Percentiles rank a stretch among this genome's conserved stretches.
Conservation (phyloP, 75 land plant species). For the Sequoia sempervirens region DNA sequence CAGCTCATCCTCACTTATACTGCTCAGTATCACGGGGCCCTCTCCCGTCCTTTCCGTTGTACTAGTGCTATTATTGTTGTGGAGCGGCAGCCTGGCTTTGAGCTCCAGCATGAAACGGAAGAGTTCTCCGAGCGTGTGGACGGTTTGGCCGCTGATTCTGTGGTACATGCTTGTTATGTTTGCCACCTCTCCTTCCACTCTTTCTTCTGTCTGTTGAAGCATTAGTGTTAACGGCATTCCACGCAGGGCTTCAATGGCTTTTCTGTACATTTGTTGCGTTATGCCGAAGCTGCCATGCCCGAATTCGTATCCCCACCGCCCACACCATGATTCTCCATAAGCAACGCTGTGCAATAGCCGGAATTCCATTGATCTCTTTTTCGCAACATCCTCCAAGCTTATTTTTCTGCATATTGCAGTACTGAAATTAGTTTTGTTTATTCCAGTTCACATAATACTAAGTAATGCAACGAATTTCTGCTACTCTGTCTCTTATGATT, state of each 20-base stretch:
- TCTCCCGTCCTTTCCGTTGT: constrained; percentile 6
- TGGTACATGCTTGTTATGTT: constrained; percentile 42
- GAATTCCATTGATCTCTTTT: constrained; percentile 68
- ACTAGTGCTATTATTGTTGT: constrained; percentile 1
- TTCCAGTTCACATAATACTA: too few species aligned
- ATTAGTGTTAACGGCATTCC: not conserved
- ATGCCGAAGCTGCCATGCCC: constrained; percentile 76
- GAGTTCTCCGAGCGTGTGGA: constrained; percentile 63
- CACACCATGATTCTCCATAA: constrained; percentile 64
- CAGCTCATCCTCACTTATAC: constrained; percentile 28
- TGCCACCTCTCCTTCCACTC: constrained; percentile 16
- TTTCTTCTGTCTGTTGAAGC: not conserved
- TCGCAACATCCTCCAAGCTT: constrained; percentile 68
- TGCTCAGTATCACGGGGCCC: constrained; percentile 7
- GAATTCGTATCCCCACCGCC: constrained; percentile 71
- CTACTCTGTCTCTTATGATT: too few species aligned
- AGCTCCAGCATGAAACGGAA: constrained; percentile 69
- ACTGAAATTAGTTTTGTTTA: too few species aligned
- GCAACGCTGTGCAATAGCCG: constrained; percentile 78
- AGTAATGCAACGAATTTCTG: too few species aligned
- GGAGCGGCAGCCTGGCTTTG: constrained; percentile 33
- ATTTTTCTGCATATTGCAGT: constrained; percentile 50
- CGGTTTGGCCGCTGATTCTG: constrained; percentile 36
- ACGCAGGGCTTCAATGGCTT: constrained; percentile 47
- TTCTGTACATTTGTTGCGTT: constrained; percentile 56